phyloP scores from a whole-genome alignment of 768 basidiomycete species.

The Cubamyces sp. region DNA sequence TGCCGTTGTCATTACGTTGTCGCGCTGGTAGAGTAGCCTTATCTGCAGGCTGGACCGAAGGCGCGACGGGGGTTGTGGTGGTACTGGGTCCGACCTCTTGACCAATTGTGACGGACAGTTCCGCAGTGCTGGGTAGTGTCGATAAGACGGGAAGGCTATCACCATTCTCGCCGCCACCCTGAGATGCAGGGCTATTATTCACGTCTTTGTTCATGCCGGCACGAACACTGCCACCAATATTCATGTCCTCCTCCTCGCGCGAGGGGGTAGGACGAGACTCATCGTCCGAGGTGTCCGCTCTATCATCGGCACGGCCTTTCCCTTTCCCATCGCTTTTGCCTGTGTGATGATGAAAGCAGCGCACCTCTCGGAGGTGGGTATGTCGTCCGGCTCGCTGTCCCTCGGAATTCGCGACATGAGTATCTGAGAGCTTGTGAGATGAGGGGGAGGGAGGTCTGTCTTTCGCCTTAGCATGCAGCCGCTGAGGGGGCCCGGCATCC shows the following conservation, averaged over 20 bases:
- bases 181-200: conserved; percentile 3
- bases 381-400: neutral
- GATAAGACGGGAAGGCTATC: conserved; percentile 1
- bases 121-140: conserved; percentile 3
- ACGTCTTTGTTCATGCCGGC: conserved; percentile 16
- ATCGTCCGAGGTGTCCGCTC: conserved; percentile 5
- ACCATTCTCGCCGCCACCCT: neutral
- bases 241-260: conserved; percentile 2
- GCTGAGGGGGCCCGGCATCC: neutral
- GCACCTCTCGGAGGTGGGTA: neutral
- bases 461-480: neutral
- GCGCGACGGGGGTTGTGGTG: neutral
- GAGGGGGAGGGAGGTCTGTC: neutral
- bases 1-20: neutral
- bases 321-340: conserved; percentile 15
- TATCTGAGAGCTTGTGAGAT: neutral
- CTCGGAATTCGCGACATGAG: neutral
- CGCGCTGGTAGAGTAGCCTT: neutral
- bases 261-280: neutral
- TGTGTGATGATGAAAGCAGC: conserved; percentile 1
- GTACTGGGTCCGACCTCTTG: neutral
- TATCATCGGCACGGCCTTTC: conserved; percentile 20
- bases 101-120: neutral
- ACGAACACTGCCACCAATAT: conserved; percentile 7
- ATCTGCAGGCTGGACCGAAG: neutral